Conservation (phyloP, 2,329 filamentous ascomycete species). For the Fusarium stilboides region DNA sequence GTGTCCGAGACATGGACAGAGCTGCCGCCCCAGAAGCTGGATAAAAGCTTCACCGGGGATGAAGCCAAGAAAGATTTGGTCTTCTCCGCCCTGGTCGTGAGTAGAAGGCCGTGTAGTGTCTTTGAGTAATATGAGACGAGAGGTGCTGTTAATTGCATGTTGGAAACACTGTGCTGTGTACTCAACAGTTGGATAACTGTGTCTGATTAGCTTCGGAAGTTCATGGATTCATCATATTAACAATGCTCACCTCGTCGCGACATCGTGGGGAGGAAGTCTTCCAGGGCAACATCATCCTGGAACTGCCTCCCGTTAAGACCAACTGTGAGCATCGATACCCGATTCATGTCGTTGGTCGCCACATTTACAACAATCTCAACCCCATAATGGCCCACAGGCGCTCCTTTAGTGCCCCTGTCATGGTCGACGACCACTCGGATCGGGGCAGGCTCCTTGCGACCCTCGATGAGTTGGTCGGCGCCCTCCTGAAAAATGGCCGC, state of each 20-base stretch:
- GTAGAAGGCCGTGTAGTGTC: constrained; percentile 78
- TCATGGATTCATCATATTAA: background rate
- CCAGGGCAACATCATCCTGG: constrained; percentile 79
- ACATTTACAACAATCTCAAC: constrained; percentile 81
- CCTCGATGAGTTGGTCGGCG: constrained; percentile 72
- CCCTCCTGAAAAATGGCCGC: constrained; percentile 82
- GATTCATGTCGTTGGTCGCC: constrained; percentile 66
- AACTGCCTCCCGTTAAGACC: constrained; percentile 80
- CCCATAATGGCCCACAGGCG: constrained; percentile 76
- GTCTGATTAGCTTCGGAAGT: constrained; percentile 52
- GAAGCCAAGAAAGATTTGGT: constrained; percentile 79
- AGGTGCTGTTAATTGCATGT: constrained; percentile 74
- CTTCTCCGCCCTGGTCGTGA: constrained; percentile 75
- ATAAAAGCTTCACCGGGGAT: constrained; percentile 93
- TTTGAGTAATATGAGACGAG: constrained; percentile 85
- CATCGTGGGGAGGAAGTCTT: constrained; percentile 82
- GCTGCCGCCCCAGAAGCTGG: constrained; percentile 80
- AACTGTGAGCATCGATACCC: constrained; percentile 66
- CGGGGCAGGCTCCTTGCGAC: constrained; percentile 76
- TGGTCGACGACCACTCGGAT: constrained; percentile 83
- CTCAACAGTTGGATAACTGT: constrained; percentile 81
- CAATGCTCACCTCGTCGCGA: constrained; percentile 76
- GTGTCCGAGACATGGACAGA: constrained; percentile 60
- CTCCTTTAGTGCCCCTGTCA: constrained; percentile 75
- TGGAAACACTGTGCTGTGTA: constrained; percentile 77